phyloP scores from a whole-genome alignment of 495 filamentous ascomycete genomes.

The Talaromyces borbonicus region DNA sequence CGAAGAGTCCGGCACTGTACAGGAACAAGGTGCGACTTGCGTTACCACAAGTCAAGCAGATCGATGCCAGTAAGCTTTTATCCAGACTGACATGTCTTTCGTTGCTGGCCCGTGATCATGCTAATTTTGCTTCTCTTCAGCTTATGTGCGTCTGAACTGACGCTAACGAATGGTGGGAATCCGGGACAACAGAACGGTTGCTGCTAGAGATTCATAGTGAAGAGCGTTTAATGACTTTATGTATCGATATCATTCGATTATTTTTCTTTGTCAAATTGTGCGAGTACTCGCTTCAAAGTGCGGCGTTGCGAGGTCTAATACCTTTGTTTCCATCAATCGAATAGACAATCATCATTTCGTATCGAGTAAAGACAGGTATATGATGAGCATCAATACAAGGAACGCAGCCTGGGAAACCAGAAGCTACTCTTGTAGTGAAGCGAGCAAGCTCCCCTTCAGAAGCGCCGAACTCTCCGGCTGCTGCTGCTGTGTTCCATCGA shows the following conservation, averaged over 20 bases:
- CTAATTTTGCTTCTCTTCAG: too few relatives aligned
- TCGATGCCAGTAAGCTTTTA: conserved; percentile 96
- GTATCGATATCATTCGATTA: not conserved
- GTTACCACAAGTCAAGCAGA: conserved; percentile 78
- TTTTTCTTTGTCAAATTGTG: not conserved
- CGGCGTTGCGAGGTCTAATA: not conserved
- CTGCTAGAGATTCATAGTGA: not conserved
- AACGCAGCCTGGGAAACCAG: not conserved
- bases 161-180: not conserved
- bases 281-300: not conserved
- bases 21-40: conserved; percentile 86
- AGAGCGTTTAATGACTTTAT: not conserved
- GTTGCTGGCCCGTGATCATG: too few relatives aligned
- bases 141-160: conserved; percentile 20
- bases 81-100: too few relatives aligned
- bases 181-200: too few relatives aligned
- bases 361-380: not conserved
- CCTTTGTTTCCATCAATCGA: not conserved
- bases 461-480: not conserved
- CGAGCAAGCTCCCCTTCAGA: not conserved
- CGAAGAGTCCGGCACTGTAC: conserved; percentile 63
- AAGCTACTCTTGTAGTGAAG: not conserved
- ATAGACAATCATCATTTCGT: not conserved
- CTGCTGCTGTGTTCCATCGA: not conserved
- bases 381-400: conserved; percentile 1